phyloP scores from a whole-genome alignment of 148 eudicot species.

The Spergularia marina region DNA sequence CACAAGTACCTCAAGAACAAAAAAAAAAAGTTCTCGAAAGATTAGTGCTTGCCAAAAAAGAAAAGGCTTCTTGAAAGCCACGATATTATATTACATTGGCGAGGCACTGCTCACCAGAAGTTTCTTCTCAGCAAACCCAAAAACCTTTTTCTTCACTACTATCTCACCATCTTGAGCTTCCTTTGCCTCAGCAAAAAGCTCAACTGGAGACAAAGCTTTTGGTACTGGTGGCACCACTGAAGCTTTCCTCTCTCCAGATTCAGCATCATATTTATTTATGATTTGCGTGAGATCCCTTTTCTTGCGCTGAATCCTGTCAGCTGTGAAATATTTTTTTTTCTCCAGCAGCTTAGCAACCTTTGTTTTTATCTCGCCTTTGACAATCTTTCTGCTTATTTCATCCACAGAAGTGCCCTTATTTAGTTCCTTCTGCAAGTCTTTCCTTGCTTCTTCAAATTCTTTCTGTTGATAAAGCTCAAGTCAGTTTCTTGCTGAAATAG shows the following conservation, averaged over 20 bases:
- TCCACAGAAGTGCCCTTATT: slow-evolving; percentile 65
- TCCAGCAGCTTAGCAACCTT: slow-evolving; percentile 62
- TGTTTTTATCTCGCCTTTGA: slow-evolving; percentile 67
- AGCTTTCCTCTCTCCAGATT: slow-evolving; percentile 28
- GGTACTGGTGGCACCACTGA: slow-evolving; percentile 31
- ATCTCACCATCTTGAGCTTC: slow-evolving; percentile 50
- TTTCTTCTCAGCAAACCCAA: slow-evolving; percentile 61
- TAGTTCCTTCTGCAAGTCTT: slow-evolving; percentile 72
- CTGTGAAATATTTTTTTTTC: slow-evolving; percentile 39
- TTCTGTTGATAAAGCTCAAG: slow-evolving; percentile 40
- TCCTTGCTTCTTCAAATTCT: slow-evolving; percentile 89
- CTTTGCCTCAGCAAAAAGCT: slow-evolving; percentile 50
- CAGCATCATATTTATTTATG: slow-evolving; percentile 45
- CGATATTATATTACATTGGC: not conserved
- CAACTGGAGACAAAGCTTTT: slow-evolving; percentile 51
- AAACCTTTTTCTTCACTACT: slow-evolving; percentile 49
- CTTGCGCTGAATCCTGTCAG: slow-evolving; percentile 71
- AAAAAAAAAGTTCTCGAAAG: not conserved
- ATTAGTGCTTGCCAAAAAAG: slow-evolving; percentile 13
- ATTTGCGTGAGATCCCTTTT: slow-evolving; percentile 68
- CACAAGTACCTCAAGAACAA: slow-evolving; percentile 57
- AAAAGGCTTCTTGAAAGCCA: not conserved
- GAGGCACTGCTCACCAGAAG: slow-evolving; percentile 64
- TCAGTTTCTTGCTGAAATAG: slow-evolving; percentile 6
- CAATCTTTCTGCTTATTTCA: slow-evolving; percentile 63